These are phyloP conservation scores for Diaporthe humulicola DNA, from an alignment of 2,329 filamentous ascomycete genomes.

Conservation along the genomic window DNA sequence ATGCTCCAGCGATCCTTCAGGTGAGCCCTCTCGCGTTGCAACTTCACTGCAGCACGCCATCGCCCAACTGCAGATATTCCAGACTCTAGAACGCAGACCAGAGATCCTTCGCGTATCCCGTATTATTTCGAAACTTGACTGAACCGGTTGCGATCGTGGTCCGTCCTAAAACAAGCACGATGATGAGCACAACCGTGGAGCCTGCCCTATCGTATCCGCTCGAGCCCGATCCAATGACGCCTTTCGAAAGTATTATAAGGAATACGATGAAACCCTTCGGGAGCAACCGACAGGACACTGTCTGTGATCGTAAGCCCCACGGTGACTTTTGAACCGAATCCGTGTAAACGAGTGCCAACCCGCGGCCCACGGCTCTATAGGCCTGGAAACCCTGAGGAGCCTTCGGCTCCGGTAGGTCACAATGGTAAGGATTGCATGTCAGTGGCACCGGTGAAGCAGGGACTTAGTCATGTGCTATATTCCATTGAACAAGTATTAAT, in stretches of 20 bases:
- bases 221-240: background rate
- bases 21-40: background rate
- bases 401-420: too few relatives aligned
- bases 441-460: background rate
- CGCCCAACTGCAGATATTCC: background rate
- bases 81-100: background rate
- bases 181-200: background rate
- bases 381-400: too few relatives aligned
- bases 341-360: background rate
- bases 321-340: too few relatives aligned
- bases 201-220: background rate
- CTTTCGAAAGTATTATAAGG: background rate
- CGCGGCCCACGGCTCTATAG: background rate
- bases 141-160: background rate
- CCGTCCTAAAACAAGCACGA: constrained; percentile 2
- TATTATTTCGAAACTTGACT: background rate
- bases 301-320: background rate
- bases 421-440: background rate
- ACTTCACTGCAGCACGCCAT: background rate
- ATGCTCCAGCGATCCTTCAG: background rate
- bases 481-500: too few relatives aligned
- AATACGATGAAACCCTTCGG: background rate
- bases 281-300: background rate
- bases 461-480: background rate
- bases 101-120: background rate